phyloP scores from a whole-genome alignment of 306 rosid species.

The Cicer chorassanicum region DNA sequence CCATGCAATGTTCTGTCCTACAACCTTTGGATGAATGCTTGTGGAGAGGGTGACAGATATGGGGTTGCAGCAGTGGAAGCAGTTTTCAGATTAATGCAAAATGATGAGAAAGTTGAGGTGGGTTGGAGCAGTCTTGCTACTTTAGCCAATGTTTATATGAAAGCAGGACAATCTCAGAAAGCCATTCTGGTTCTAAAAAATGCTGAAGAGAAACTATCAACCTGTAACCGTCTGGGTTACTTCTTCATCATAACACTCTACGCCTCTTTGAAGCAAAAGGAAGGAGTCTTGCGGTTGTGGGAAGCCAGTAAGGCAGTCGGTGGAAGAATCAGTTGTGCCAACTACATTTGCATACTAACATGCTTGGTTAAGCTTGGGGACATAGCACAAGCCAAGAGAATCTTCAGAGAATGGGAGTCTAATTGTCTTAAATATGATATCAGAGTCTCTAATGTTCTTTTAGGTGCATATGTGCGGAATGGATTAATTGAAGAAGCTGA shows the following conservation, averaged over 20 bases:
- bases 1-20: constrained; percentile 73
- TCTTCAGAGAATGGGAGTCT: constrained; percentile 79
- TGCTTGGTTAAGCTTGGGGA: constrained; percentile 77
- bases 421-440: constrained; percentile 65
- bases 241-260: constrained; percentile 76
- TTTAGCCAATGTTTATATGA: constrained; percentile 64
- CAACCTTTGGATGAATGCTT: constrained; percentile 85
- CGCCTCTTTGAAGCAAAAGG: constrained; percentile 64
- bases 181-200: constrained; percentile 57
- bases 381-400: constrained; percentile 60
- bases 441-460: constrained; percentile 82
- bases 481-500: constrained; percentile 79
- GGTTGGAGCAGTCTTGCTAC: constrained; percentile 93
- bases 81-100: constrained; percentile 68
- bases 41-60: constrained; percentile 50
- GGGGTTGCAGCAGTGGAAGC: constrained; percentile 60
- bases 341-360: constrained; percentile 72
- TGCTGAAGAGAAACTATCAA: constrained; percentile 74
- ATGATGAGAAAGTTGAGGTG: constrained; percentile 63
- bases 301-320: constrained; percentile 63
- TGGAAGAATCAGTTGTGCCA: constrained; percentile 70
- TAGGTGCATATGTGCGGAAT: constrained; percentile 81
- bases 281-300: constrained; percentile 76
- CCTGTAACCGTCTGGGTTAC: constrained; percentile 69
- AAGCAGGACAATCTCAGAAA: constrained; percentile 62